These are phyloP conservation scores for Phyllosticta paracitricarpa DNA, from an alignment of 2,329 filamentous ascomycete species.

Conservation along the genomic window DNA sequence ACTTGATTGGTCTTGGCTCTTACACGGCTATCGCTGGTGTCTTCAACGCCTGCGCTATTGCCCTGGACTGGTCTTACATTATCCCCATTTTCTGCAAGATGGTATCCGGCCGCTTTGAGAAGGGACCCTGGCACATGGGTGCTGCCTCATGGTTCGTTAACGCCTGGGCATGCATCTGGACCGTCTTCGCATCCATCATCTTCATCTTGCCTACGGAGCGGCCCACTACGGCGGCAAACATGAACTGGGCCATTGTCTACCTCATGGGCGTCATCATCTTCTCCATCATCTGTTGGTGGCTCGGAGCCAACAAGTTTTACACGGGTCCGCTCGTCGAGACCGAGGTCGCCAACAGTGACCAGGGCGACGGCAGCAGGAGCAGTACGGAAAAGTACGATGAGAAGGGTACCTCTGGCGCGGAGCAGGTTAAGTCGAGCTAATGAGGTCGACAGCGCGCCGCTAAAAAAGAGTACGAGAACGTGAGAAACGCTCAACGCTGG, in stretches of 20 bases:
- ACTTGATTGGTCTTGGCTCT: constrained; percentile 48
- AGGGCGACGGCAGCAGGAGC: neutral
- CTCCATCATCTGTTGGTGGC: constrained; percentile 12
- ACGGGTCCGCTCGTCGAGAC: constrained; percentile 14
- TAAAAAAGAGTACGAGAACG: neutral
- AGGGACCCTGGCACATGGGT: constrained; percentile 14
- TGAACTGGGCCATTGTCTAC: constrained; percentile 14
- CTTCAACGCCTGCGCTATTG: constrained; percentile 47
- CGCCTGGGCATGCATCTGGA: constrained; percentile 12
- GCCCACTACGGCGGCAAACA: constrained; percentile 12
- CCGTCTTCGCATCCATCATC: constrained; percentile 11
- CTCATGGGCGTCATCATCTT: constrained; percentile 11
- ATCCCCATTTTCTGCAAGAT: constrained; percentile 56
- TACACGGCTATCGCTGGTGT: constrained; percentile 44
- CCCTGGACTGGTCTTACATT: constrained; percentile 46
- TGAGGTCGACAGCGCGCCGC: neutral
- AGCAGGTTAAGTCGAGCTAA: neutral
- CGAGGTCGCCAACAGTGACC: neutral
- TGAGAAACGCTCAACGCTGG: neutral
- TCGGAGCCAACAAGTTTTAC: constrained; percentile 12
- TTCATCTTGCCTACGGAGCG: constrained; percentile 13
- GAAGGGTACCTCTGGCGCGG: neutral
- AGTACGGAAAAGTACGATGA: neutral
- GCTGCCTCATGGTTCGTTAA: constrained; percentile 10
- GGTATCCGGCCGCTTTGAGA: constrained; percentile 47